Evolutionary conservation across 441 rosid genomes (phyloP).

Genomic region (Erysimum pusillum): DNA sequence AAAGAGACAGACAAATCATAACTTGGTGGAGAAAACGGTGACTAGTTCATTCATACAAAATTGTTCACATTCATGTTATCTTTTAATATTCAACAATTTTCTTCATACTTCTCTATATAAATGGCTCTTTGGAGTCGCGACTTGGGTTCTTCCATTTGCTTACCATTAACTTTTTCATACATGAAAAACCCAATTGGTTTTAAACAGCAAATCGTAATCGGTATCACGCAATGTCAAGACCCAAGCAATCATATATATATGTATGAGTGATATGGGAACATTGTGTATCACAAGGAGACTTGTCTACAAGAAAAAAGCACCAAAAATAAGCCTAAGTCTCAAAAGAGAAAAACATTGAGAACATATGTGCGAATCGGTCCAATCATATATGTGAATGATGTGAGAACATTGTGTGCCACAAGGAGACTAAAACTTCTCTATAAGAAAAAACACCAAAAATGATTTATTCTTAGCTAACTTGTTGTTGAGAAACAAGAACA

Average conservation of each 20-base stretch:
- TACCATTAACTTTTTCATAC: background rate
- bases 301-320: background rate
- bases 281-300: background rate
- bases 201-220: background rate
- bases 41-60: too few relatives aligned
- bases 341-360: background rate
- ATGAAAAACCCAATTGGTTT: background rate
- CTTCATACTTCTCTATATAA: background rate
- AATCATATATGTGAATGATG: background rate
- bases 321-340: background rate
- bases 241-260: background rate
- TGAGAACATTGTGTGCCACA: background rate
- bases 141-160: too few relatives aligned
- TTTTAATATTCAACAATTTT: too few relatives aligned
- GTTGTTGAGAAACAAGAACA: slow-evolving; percentile 49
- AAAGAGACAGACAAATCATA: too few relatives aligned
- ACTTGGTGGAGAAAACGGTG: too few relatives aligned
- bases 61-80: too few relatives aligned
- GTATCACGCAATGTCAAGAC: background rate
- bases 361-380: too few relatives aligned
- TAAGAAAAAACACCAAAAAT: background rate
- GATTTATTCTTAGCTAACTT: slow-evolving; percentile 26
- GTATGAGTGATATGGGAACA: background rate
- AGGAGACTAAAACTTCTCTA: background rate
- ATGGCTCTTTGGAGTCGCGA: background rate